Percentiles rank a stretch among this genome's conserved stretches.
Evolutionary conservation across 208 protist species (phyloP).

Genomic region (Acanthamoeba triangularis): DNA sequence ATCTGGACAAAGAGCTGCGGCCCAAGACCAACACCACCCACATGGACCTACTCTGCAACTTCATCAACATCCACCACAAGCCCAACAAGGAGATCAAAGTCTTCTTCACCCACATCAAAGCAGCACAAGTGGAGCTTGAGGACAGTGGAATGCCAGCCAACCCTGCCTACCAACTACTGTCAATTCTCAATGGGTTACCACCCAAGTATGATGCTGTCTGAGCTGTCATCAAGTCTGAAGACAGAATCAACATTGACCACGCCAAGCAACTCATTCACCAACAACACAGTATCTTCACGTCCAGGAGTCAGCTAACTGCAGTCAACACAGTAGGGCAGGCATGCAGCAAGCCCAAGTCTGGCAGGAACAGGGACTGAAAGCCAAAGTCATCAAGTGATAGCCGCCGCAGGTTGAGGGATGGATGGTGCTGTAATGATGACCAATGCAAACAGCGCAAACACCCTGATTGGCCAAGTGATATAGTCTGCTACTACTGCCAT

Average conservation of each 20-base stretch:
- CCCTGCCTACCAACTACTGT: background rate
- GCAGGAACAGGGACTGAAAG: background rate
- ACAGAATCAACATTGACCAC: background rate
- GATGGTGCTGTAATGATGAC: background rate
- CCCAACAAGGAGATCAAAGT: background rate
- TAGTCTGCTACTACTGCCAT: background rate
- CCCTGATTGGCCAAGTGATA: background rate
- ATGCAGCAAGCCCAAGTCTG: background rate
- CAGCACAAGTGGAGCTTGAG: background rate
- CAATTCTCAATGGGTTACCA: background rate
- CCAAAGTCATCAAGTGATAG: background rate
- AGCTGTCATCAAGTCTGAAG: background rate
- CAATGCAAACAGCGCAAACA: background rate
- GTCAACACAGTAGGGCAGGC: no score
- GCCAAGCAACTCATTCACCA: background rate
- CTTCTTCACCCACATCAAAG: background rate
- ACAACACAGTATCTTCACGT: background rate
- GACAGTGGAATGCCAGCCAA: background rate
- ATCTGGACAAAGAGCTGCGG: background rate
- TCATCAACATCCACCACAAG: background rate
- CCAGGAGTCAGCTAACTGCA: background rate
- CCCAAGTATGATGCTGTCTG: background rate
- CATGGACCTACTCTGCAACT: background rate
- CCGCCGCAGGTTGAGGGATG: no score
- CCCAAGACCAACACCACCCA: background rate